Percentiles rank a stretch among this genome's conserved stretches.
These are phyloP conservation scores for Claviceps humidiphila DNA, from an alignment of 2,329 filamentous ascomycete species.

Conservation along the genomic window DNA sequence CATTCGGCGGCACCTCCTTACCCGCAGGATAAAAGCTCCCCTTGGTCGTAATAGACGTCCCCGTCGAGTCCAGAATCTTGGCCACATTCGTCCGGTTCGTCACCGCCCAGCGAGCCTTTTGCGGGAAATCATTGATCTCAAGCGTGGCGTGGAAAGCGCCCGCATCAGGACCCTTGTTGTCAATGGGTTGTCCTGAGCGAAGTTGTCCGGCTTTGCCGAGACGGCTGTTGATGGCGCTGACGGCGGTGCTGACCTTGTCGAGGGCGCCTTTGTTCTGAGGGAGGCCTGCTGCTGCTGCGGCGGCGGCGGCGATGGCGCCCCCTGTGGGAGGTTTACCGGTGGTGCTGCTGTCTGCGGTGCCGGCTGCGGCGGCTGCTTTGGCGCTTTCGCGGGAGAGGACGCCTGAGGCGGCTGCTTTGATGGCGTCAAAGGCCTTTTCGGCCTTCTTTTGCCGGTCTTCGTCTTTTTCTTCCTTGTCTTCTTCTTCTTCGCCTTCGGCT, in stretches of 20 bases:
- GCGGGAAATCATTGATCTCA: conserved; percentile 98
- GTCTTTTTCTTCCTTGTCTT: conserved; percentile 70
- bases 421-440: conserved; percentile 52
- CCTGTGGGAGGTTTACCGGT: background rate
- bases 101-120: conserved; percentile 96
- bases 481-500: conserved; percentile 72
- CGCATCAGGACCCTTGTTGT: conserved; percentile 96
- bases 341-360: conserved; percentile 8
- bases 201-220: conserved; percentile 82
- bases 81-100: conserved; percentile 97
- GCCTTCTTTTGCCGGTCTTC: conserved; percentile 58
- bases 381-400: conserved; percentile 39
- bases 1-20: conserved; percentile 62
- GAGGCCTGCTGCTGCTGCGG: conserved; percentile 39
- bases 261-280: conserved; percentile 48
- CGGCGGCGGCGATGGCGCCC: conserved; percentile 16
- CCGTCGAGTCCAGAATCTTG: conserved; percentile 90
- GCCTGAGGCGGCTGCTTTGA: conserved; percentile 47
- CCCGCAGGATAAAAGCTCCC: conserved; percentile 76
- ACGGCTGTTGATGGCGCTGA: conserved; percentile 80
- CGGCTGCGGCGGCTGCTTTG: conserved; percentile 25
- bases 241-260: conserved; percentile 81
- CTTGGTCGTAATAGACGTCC: conserved; percentile 94
- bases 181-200: conserved; percentile 83
- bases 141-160: conserved; percentile 93